phyloP scores from a whole-genome alignment of 2,329 filamentous ascomycete genomes.

The Tolypocladium pustulatum region DNA sequence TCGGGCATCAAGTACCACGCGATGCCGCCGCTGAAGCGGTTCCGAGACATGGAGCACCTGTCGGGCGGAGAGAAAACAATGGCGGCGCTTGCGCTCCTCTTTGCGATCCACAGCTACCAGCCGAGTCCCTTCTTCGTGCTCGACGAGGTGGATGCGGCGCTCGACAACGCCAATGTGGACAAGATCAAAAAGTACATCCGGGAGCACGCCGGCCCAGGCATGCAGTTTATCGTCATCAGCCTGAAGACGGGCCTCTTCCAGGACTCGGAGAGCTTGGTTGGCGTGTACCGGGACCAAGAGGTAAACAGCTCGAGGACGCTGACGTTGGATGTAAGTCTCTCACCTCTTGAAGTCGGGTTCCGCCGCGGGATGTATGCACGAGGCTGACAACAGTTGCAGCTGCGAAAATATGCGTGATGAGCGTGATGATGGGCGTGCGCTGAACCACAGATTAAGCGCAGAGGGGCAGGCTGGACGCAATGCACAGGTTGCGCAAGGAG shows the following conservation, averaged over 20 bases:
- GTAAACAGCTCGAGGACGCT: constrained; percentile 86
- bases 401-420: not conserved
- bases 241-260: constrained; percentile 94
- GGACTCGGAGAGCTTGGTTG: constrained; percentile 89
- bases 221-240: constrained; percentile 98
- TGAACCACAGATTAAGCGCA: not conserved
- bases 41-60: constrained; percentile 97
- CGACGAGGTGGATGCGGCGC: constrained; percentile 92
- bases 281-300: constrained; percentile 89
- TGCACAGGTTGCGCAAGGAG: not conserved
- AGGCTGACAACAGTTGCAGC: not conserved
- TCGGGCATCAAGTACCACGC: constrained; percentile 97
- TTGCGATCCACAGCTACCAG: constrained; percentile 94
- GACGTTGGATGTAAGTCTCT: constrained; percentile 80
- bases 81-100: constrained; percentile 89
- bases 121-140: constrained; percentile 95
- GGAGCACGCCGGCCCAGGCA: constrained; percentile 87
- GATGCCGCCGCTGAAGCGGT: constrained; percentile 96
- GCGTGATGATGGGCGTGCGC: not conserved
- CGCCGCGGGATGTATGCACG: not conserved
- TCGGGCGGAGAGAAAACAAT: constrained; percentile 98
- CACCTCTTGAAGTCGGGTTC: not conserved
- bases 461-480: not conserved
- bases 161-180: constrained; percentile 96
- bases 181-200: constrained; percentile 95